Conservation (phyloP, 1,284 basidiomycete genomes). For the Ganoderma resinaceum region DNA sequence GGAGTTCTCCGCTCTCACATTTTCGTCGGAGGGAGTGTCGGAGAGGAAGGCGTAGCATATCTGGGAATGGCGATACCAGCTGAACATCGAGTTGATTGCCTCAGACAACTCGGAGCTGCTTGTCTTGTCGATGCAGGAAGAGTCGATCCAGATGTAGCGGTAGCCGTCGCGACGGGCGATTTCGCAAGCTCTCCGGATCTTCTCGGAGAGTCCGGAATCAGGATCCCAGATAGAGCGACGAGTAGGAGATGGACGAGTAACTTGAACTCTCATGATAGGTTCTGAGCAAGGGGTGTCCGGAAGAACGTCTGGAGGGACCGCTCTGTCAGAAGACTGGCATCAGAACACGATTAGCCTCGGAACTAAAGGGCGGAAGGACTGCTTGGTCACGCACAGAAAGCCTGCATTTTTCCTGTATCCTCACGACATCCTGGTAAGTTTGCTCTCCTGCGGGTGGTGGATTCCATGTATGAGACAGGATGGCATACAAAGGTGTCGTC, state of each 20-base stretch:
- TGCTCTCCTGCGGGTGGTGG: background rate
- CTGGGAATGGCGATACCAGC: background rate
- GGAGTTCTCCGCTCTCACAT: background rate
- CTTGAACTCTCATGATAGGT: no score
- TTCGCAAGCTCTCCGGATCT: constrained; percentile 4
- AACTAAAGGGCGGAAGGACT: background rate
- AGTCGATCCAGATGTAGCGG: constrained; percentile 10
- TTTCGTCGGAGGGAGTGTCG: background rate
- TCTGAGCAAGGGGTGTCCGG: no score
- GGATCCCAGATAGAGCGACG: background rate
- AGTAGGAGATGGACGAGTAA: background rate
- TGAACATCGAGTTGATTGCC: constrained; percentile 16
- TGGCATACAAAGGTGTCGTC: constrained; percentile 3
- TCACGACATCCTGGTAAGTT: constrained; percentile 3
- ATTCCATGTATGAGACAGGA: constrained; percentile 10
- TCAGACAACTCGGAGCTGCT: constrained; percentile 14
- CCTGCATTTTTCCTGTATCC: background rate
- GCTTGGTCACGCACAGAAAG: background rate
- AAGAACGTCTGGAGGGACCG: no score
- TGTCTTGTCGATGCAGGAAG: constrained; percentile 18
- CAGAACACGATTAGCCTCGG: background rate
- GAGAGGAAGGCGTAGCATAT: constrained; percentile 14
- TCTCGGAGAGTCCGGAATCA: constrained; percentile 1
- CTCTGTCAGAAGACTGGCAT: background rate
- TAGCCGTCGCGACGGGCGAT: constrained; percentile 7